phyloP scores from a whole-genome alignment of 2,329 filamentous ascomycete species.

The Fulvia fulva region DNA sequence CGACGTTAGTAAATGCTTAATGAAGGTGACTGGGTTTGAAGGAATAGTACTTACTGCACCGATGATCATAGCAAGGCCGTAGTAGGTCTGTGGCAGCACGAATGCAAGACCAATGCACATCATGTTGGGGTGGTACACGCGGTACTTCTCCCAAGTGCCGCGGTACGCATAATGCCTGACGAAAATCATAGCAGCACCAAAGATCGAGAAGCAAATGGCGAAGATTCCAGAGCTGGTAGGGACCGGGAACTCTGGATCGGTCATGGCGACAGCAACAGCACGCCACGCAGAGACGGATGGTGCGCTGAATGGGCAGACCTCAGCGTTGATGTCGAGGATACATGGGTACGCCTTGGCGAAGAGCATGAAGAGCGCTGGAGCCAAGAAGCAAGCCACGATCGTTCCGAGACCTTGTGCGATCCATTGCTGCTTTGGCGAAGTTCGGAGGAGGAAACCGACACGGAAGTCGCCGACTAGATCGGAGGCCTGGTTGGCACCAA shows the following conservation, averaged over 20 bases:
- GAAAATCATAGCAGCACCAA: slow-evolving; percentile 51
- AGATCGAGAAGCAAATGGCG: slow-evolving; percentile 52
- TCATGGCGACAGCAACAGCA: slow-evolving; percentile 61
- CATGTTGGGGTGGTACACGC: slow-evolving; percentile 58
- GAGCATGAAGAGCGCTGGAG: slow-evolving; percentile 63
- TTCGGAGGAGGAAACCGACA: slow-evolving; percentile 63
- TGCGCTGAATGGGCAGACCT: slow-evolving; percentile 56
- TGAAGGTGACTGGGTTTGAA: background rate
- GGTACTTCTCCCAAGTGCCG: slow-evolving; percentile 52
- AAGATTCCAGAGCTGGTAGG: slow-evolving; percentile 56
- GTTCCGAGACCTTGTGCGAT: slow-evolving; percentile 61
- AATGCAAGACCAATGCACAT: slow-evolving; percentile 56
- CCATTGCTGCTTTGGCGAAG: slow-evolving; percentile 63
- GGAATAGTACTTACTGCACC: slow-evolving; percentile 38
- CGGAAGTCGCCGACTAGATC: slow-evolving; percentile 61
- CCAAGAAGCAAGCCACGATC: slow-evolving; percentile 62
- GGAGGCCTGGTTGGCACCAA: slow-evolving; percentile 41
- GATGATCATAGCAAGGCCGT: slow-evolving; percentile 56
- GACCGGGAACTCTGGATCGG: slow-evolving; percentile 53
- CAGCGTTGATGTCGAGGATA: slow-evolving; percentile 50
- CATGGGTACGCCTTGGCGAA: slow-evolving; percentile 67
- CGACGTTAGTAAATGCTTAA: too few relatives aligned
- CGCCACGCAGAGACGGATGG: slow-evolving; percentile 64
- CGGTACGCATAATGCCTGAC: slow-evolving; percentile 54
- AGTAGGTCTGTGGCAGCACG: slow-evolving; percentile 54